Percentiles rank a stretch among this genome's conserved stretches.
phyloP scores from a whole-genome alignment of 2,329 filamentous ascomycete genomes.

The Neurospora sp. region DNA sequence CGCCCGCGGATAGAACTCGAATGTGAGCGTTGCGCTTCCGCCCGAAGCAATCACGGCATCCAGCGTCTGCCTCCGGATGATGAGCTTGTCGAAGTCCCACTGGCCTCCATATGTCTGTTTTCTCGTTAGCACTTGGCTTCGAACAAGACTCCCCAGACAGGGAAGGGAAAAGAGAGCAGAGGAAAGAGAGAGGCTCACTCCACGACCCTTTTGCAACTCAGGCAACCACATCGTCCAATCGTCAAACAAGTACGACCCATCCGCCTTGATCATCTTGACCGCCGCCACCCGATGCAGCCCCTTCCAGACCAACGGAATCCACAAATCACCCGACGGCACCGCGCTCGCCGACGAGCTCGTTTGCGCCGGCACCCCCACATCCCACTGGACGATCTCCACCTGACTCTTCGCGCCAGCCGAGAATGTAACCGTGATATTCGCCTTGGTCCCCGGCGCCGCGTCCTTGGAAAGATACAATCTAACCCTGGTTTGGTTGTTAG shows the following conservation, averaged over 20 bases:
- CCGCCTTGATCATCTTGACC: constrained; percentile 36
- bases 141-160: background rate
- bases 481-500: no score
- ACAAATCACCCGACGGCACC: constrained; percentile 24
- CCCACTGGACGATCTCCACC: constrained; percentile 43
- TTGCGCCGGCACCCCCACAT: constrained; percentile 29
- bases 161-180: no score
- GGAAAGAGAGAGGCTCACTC: constrained; percentile 17
- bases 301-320: constrained; percentile 41
- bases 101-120: constrained; percentile 36
- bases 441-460: constrained; percentile 33
- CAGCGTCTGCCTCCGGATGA: constrained; percentile 34
- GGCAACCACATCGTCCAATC: constrained; percentile 45
- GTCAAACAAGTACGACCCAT: constrained; percentile 42
- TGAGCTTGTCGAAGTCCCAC: constrained; percentile 36
- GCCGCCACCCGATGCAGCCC: constrained; percentile 40
- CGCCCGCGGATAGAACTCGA: constrained; percentile 45
- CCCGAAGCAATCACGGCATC: constrained; percentile 35
- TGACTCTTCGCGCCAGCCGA: constrained; percentile 36
- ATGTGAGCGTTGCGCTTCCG: constrained; percentile 35
- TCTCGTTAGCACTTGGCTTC: background rate
- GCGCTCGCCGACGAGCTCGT: constrained; percentile 2
- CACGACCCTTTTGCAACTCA: constrained; percentile 37
- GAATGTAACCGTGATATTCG: constrained; percentile 42
- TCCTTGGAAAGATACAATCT: constrained; percentile 24